A percentile compares a stretch with the other conserved stretches of the same genome.
Conservation (phyloP, 1,284 basidiomycete genomes). For the Tylopilus microsporus region DNA sequence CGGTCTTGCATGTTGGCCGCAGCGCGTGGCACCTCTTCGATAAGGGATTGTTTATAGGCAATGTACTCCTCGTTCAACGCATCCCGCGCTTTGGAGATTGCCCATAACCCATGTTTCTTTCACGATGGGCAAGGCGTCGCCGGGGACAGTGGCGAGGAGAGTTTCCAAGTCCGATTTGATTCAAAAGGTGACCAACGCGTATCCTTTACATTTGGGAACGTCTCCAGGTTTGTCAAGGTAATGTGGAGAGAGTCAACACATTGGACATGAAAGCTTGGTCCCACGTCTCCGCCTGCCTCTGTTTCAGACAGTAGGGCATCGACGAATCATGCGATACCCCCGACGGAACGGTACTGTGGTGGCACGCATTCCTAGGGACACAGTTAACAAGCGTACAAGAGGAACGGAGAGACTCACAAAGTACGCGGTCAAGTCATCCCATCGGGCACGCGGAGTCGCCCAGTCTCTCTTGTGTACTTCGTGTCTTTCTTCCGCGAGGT, state of each 20-base stretch:
- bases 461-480: slow-evolving; percentile 56
- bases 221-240: slow-evolving; percentile 53
- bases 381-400: neutral
- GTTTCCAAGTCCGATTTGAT: slow-evolving; percentile 36
- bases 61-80: slow-evolving; percentile 60
- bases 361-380: slow-evolving; percentile 70
- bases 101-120: slow-evolving; percentile 56
- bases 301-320: slow-evolving; percentile 34
- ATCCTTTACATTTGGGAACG: slow-evolving; percentile 60
- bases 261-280: slow-evolving; percentile 39
- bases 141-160: slow-evolving; percentile 37
- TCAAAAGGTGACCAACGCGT: slow-evolving; percentile 62
- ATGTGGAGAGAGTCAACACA: slow-evolving; percentile 52
- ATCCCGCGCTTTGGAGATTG: slow-evolving; percentile 55
- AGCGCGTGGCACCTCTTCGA: slow-evolving; percentile 41
- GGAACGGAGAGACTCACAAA: slow-evolving; percentile 43
- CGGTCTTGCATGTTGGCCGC: slow-evolving; percentile 11
- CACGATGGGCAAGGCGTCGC: slow-evolving; percentile 3
- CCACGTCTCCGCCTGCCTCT: neutral
- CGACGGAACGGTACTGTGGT: slow-evolving; percentile 41
- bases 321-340: slow-evolving; percentile 46
- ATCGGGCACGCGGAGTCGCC: slow-evolving; percentile 42
- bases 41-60: slow-evolving; percentile 48
- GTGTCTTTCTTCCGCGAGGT: slow-evolving; percentile 31
- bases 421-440: slow-evolving; percentile 63